Conservation (phyloP, 2,329 filamentous ascomycete genomes). For the Venturia effusa region DNA sequence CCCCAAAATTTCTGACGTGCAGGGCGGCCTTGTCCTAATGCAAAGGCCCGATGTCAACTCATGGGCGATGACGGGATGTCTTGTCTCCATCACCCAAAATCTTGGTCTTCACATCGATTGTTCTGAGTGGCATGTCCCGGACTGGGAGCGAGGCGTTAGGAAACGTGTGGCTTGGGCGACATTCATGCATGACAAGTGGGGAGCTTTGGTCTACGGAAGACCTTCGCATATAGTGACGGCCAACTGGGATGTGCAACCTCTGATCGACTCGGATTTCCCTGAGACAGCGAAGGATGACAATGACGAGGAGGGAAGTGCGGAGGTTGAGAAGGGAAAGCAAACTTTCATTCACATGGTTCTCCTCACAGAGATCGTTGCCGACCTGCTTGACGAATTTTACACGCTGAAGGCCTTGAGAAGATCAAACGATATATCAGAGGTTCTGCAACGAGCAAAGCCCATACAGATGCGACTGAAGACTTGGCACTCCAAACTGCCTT, state of each 20-base stretch:
- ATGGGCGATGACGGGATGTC: conserved; percentile 23
- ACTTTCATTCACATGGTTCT: conserved; percentile 42
- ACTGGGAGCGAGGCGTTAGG: conserved; percentile 53
- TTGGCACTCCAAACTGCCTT: conserved; percentile 40
- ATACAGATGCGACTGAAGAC: conserved; percentile 41
- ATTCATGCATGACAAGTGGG: conserved; percentile 52
- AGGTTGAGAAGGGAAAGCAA: conserved; percentile 23
- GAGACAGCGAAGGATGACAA: conserved; percentile 23
- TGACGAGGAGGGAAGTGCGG: conserved; percentile 23
- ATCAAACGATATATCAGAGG: conserved; percentile 31
- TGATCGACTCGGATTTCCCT: conserved; percentile 35
- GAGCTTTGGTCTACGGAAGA: conserved; percentile 45
- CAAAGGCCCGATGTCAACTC: conserved; percentile 25
- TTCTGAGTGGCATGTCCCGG: conserved; percentile 49
- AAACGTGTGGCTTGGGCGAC: conserved; percentile 53
- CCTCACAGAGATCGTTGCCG: conserved; percentile 39
- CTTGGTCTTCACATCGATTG: conserved; percentile 43
- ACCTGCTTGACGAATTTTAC: conserved; percentile 42
- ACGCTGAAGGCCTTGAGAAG: conserved; percentile 35
- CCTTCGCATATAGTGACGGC: conserved; percentile 42
- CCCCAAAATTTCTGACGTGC: conserved; percentile 30
- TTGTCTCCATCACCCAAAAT: conserved; percentile 26
- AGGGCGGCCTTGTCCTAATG: conserved; percentile 27
- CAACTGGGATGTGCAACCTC: conserved; percentile 44
- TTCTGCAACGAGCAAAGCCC: conserved; percentile 42